Evolutionary conservation across 2,329 filamentous ascomycete species (phyloP).

Genomic region (Xylariaceae sp.): DNA sequence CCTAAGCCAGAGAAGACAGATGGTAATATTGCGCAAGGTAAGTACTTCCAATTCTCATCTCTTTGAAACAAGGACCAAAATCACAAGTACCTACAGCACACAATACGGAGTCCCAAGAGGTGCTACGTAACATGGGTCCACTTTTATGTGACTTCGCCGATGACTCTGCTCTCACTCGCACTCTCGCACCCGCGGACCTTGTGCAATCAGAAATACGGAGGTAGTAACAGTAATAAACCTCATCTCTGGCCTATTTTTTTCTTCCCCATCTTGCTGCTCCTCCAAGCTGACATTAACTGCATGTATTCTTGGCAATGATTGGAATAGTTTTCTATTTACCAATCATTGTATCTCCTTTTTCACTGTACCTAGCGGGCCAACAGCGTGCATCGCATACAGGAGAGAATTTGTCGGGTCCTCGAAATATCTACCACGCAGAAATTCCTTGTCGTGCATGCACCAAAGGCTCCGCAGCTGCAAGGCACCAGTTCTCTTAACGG

Average conservation of each 20-base stretch:
- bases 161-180: conserved; percentile 7
- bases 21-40: too few relatives aligned
- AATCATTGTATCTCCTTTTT: too few relatives aligned
- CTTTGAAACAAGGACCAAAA: too few relatives aligned
- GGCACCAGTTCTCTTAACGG: conserved; percentile 24
- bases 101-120: too few relatives aligned
- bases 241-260: conserved; percentile 1
- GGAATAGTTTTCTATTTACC: background rate
- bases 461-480: conserved; percentile 20
- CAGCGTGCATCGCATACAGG: background rate
- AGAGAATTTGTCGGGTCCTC: too few relatives aligned
- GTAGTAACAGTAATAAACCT: background rate
- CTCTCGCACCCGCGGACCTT: background rate
- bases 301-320: conserved; percentile 2
- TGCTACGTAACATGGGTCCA: conserved; percentile 23
- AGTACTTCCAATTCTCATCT: too few relatives aligned
- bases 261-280: conserved; percentile 3
- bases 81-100: too few relatives aligned
- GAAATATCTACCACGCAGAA: too few relatives aligned
- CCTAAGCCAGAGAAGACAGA: too few relatives aligned
- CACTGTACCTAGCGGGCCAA: background rate
- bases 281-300: conserved; percentile 21
- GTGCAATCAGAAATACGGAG: conserved; percentile 21
- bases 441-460: background rate
- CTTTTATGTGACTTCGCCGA: conserved; percentile 9